A percentile compares a stretch with the other conserved stretches of the same genome.
Evolutionary conservation across 106 monocot genomes (phyloP).

Genomic region (Allium sativum): DNA sequence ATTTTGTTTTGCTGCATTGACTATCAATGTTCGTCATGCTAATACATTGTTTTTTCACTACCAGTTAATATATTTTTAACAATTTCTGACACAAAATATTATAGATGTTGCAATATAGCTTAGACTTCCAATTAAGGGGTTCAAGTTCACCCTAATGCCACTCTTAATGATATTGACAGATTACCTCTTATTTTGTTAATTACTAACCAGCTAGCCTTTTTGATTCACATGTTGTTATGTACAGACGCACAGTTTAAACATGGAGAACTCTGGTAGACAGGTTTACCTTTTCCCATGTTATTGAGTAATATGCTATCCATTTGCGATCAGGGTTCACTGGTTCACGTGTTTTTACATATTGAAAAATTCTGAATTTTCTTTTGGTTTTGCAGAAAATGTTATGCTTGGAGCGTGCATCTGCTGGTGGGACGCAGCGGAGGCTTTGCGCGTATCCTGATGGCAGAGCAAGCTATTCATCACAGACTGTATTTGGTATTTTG

Average conservation of each 20-base stretch:
- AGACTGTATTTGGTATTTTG: slow-evolving; percentile 22
- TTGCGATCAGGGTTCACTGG: not conserved
- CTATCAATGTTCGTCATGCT: not conserved
- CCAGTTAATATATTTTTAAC: too few relatives aligned
- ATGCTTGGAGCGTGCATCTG: slow-evolving; percentile 18
- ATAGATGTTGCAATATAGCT: too few relatives aligned
- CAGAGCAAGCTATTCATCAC: slow-evolving; percentile 7
- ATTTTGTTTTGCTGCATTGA: not conserved
- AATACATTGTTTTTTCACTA: not conserved
- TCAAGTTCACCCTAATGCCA: too few relatives aligned
- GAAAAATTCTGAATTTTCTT: not conserved
- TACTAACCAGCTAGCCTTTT: not conserved
- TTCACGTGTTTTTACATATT: not conserved
- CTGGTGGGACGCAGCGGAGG: slow-evolving; percentile 14
- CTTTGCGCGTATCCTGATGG: slow-evolving; percentile 19
- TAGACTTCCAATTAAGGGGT: too few relatives aligned
- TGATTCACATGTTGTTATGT: not conserved
- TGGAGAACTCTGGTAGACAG: slow-evolving; percentile 17
- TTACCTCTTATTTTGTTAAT: not conserved
- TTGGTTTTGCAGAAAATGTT: slow-evolving; percentile 36
- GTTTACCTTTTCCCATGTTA: slow-evolving; percentile 5
- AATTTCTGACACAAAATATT: too few relatives aligned
- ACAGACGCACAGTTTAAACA: slow-evolving; percentile 19
- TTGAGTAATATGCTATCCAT: not conserved
- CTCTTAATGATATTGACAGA: too few relatives aligned